Conservation (phyloP, 257 asterid species). For the Ballota nigra region DNA sequence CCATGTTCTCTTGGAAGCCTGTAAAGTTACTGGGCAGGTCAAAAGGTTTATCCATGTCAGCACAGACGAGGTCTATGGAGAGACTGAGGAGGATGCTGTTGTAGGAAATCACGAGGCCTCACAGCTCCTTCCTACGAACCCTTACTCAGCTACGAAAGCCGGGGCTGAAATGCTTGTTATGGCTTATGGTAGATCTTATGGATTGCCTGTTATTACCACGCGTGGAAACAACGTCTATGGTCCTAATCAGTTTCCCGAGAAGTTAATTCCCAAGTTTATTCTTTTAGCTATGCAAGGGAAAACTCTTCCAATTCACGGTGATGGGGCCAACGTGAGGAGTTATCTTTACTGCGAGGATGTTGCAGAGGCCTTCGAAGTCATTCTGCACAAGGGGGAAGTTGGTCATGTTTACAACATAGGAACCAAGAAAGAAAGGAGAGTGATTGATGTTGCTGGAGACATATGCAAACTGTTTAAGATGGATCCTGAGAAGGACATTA, state of each 20-base stretch:
- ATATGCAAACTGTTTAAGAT: slow-evolving; percentile 73
- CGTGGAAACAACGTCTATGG: slow-evolving; percentile 94
- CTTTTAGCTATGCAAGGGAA: slow-evolving; percentile 86
- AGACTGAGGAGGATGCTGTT: slow-evolving; percentile 95
- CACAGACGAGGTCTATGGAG: slow-evolving; percentile 98
- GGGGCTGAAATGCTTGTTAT: slow-evolving; percentile 99
- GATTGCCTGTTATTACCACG: slow-evolving; percentile 84
- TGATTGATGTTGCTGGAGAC: slow-evolving; percentile 84
- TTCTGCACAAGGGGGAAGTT: slow-evolving; percentile 95
- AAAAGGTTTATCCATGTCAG: slow-evolving; percentile 93
- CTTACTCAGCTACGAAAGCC: slow-evolving; percentile 96
- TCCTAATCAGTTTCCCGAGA: slow-evolving; percentile 94
- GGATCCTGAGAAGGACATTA: slow-evolving; percentile 74
- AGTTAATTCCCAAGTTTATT: slow-evolving; percentile 92
- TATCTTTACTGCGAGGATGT: slow-evolving; percentile 96
- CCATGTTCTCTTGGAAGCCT: slow-evolving; percentile 95
- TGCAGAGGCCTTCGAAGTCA: slow-evolving; percentile 89
- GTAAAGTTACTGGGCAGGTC: slow-evolving; percentile 98
- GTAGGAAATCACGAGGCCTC: slow-evolving; percentile 99
- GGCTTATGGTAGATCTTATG: slow-evolving; percentile 98
- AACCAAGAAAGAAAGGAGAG: slow-evolving; percentile 91
- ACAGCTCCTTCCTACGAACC: slow-evolving; percentile 91
- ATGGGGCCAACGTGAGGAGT: slow-evolving; percentile 91
- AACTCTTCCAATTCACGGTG: slow-evolving; percentile 95
- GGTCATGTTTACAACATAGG: slow-evolving; percentile 96